These are phyloP conservation scores for Pittosporum tobira DNA, from an alignment of 129 eudicot species.

Conservation along the genomic window DNA sequence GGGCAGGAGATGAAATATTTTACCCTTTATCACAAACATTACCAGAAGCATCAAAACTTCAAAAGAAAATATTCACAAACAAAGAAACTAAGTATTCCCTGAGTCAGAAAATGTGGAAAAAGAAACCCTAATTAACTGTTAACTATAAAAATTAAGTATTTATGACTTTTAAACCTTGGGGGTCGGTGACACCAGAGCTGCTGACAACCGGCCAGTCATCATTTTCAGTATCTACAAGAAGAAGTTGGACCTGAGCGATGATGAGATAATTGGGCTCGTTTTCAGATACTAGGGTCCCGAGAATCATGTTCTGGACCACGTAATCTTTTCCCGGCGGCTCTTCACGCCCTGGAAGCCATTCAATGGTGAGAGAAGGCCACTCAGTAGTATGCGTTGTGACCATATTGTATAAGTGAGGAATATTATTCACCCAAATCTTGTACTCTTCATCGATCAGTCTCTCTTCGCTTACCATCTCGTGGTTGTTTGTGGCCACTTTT, in stretches of 20 bases:
- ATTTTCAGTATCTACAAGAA: constrained; percentile 67
- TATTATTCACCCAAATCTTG: constrained; percentile 83
- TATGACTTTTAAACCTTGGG: constrained; percentile 72
- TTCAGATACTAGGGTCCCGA: constrained; percentile 82
- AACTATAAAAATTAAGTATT: too few species aligned
- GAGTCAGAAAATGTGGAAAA: too few species aligned
- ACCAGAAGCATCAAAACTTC: too few species aligned
- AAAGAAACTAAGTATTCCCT: too few species aligned
- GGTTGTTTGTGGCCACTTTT: too few species aligned
- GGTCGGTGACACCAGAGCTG: constrained; percentile 57
- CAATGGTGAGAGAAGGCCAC: constrained; percentile 92
- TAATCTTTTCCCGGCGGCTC: constrained; percentile 92
- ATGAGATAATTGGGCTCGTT: constrained; percentile 81
- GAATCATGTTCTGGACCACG: constrained; percentile 72
- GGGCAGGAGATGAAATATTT: too few species aligned
- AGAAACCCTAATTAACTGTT: too few species aligned
- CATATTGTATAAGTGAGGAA: constrained; percentile 77
- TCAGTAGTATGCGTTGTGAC: constrained; percentile 77
- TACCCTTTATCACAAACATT: too few species aligned
- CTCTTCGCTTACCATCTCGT: too few species aligned
- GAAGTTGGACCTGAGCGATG: constrained; percentile 80
- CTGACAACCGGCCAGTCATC: constrained; percentile 63
- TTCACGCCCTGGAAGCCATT: constrained; percentile 76
- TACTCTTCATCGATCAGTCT: constrained; percentile 73
- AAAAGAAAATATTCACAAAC: too few species aligned